phyloP scores from a whole-genome alignment of 257 asterid genomes.

The Nicotiana knightiana region DNA sequence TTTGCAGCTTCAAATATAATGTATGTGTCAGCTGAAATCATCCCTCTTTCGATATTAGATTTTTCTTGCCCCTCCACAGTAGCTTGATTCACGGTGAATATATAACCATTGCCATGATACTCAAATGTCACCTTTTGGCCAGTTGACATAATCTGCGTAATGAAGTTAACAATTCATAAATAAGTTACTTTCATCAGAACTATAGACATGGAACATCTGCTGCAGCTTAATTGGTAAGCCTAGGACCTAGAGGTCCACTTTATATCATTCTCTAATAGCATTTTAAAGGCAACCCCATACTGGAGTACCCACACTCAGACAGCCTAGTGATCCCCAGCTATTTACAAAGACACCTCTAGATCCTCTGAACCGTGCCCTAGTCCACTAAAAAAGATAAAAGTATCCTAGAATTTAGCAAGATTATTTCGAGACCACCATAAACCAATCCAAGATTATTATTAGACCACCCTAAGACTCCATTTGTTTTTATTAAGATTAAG shows the following conservation, averaged over 20 bases:
- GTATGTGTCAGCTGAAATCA: constrained; percentile 77
- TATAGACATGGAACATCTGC: background rate
- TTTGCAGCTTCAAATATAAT: constrained; percentile 75
- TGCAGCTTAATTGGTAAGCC: background rate
- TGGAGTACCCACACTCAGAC: background rate
- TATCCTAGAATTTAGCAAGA: background rate
- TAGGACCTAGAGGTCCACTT: background rate
- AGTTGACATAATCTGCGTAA: constrained; percentile 70
- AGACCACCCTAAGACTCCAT: background rate
- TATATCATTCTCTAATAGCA: background rate
- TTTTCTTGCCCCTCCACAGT: constrained; percentile 63
- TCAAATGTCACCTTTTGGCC: constrained; percentile 90
- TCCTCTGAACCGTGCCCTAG: background rate
- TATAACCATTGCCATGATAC: constrained; percentile 74
- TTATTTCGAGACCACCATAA: background rate
- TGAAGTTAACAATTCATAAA: background rate
- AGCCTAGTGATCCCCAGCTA: background rate
- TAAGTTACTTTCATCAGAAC: background rate
- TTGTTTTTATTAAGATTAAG: too few species aligned
- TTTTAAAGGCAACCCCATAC: background rate
- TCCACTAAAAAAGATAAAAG: background rate
- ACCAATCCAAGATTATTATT: background rate
- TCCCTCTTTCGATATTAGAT: constrained; percentile 69
- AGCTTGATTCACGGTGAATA: constrained; percentile 87
- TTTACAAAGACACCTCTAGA: background rate